Percentiles rank a stretch among this genome's conserved stretches.
Evolutionary conservation across 345 rosid genomes (phyloP).

Genomic region (Gossypium anomalum): DNA sequence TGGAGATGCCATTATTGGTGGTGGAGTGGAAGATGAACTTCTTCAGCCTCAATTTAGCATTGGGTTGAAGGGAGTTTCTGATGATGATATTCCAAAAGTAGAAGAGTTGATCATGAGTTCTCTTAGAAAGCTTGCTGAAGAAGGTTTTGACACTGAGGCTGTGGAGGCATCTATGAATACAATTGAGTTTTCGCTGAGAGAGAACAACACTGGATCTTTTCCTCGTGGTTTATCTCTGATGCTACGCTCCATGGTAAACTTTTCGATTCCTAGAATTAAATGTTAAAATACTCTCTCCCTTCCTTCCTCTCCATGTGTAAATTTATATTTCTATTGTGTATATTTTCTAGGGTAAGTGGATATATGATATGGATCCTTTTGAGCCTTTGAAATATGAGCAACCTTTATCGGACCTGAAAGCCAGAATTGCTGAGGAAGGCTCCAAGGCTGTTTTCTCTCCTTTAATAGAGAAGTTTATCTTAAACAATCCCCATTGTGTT

Average conservation of each 20-base stretch:
- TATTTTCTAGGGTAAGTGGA: slow-evolving; percentile 78
- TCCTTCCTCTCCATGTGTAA: not conserved
- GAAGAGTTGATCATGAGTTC: slow-evolving; percentile 74
- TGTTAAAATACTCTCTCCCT: not conserved
- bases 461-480: slow-evolving; percentile 71
- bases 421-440: slow-evolving; percentile 81
- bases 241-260: slow-evolving; percentile 81
- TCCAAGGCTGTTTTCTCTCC: slow-evolving; percentile 96
- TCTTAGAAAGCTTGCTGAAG: slow-evolving; percentile 66
- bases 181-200: slow-evolving; percentile 93
- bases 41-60: slow-evolving; percentile 93
- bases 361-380: slow-evolving; percentile 96
- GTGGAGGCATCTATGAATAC: slow-evolving; percentile 99
- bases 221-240: slow-evolving; percentile 97
- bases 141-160: slow-evolving; percentile 87
- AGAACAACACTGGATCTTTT: slow-evolving; percentile 94
- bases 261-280: slow-evolving; percentile 6
- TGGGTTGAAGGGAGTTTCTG: slow-evolving; percentile 84
- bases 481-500: slow-evolving; percentile 81
- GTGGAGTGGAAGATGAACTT: slow-evolving; percentile 90
- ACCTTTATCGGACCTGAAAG: slow-evolving; percentile 71
- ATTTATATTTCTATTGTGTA: slow-evolving; percentile 18
- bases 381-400: slow-evolving; percentile 88
- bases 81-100: slow-evolving; percentile 66
- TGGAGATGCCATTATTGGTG: slow-evolving; percentile 90